A percentile compares a stretch with the other conserved stretches of the same genome.
phyloP scores from a whole-genome alignment of 2,329 filamentous ascomycete species.

The Ophiocordyceps camponoti-leonardi region DNA sequence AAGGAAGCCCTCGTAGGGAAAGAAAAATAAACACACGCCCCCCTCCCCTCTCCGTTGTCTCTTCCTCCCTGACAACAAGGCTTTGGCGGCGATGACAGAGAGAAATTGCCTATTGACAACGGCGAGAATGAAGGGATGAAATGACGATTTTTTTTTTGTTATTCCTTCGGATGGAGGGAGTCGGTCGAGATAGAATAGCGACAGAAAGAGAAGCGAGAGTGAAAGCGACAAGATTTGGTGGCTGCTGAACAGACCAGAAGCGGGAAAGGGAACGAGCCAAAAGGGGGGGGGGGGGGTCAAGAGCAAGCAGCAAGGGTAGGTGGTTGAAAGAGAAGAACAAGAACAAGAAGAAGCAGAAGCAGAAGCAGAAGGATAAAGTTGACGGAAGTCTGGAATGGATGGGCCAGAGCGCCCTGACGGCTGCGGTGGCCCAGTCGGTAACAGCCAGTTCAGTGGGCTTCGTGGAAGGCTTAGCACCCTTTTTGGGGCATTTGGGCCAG shows the following conservation, averaged over 20 bases:
- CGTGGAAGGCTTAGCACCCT: no score
- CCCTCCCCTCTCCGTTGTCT: not conserved
- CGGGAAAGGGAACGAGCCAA: no score
- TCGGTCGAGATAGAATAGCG: not conserved
- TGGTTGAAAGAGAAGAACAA: no score
- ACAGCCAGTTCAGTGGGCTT: no score
- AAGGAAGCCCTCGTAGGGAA: not conserved
- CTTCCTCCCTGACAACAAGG: not conserved
- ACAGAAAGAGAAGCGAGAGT: not conserved
- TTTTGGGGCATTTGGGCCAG: no score
- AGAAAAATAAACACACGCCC: not conserved
- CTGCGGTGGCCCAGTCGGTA: no score
- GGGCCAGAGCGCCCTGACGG: no score
- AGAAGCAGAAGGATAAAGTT: no score
- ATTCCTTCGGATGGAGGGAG: not conserved
- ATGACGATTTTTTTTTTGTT: not conserved
- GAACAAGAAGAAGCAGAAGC: no score
- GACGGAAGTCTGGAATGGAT: no score
- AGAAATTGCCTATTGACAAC: slow-evolving; percentile 1
- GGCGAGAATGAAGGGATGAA: slow-evolving; percentile 2
- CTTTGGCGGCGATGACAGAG: not conserved
- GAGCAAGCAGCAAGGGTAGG: no score
- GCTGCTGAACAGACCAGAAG: not conserved
- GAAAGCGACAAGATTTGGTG: not conserved
- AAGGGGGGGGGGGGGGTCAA: no score